Evolutionary conservation across 2,329 filamentous ascomycete genomes (phyloP).

Genomic region (Fusarium sp.): DNA sequence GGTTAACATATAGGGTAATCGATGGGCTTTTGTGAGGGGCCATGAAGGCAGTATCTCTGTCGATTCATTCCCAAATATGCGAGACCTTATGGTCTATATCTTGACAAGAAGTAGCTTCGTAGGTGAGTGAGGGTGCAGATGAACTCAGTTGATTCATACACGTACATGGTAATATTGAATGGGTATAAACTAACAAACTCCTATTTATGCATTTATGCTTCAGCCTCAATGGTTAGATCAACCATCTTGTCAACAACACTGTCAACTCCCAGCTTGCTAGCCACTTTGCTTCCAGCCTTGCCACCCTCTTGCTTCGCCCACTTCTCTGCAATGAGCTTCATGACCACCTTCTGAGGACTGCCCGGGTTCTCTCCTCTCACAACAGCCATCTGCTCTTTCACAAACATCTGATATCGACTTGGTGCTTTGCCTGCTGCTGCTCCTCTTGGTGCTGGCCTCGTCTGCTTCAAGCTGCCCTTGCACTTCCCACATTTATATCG

Average conservation of each 20-base stretch:
- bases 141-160: neutral
- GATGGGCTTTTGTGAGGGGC: neutral
- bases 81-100: neutral
- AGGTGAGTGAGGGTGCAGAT: neutral
- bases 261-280: conserved; percentile 34
- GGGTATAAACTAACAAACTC: conserved; percentile 15
- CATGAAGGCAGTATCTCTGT: neutral
- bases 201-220: conserved; percentile 25
- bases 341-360: conserved; percentile 74
- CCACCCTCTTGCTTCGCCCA: conserved; percentile 66
- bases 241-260: conserved; percentile 41
- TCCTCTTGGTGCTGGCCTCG: conserved; percentile 75
- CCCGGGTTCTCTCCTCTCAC: conserved; percentile 68
- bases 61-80: neutral
- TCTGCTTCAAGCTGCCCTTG: conserved; percentile 76
- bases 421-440: conserved; percentile 33
- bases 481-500: conserved; percentile 84
- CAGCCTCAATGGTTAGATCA: conserved; percentile 44
- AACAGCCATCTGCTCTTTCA: conserved; percentile 75
- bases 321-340: conserved; percentile 73
- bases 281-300: conserved; percentile 14
- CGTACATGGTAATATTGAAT: neutral
- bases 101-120: neutral
- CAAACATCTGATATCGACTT: conserved; percentile 62
- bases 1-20: neutral